Base-by-base conservation (phyloP, 768 basidiomycete species). In the Suillus weaverae region DNA sequence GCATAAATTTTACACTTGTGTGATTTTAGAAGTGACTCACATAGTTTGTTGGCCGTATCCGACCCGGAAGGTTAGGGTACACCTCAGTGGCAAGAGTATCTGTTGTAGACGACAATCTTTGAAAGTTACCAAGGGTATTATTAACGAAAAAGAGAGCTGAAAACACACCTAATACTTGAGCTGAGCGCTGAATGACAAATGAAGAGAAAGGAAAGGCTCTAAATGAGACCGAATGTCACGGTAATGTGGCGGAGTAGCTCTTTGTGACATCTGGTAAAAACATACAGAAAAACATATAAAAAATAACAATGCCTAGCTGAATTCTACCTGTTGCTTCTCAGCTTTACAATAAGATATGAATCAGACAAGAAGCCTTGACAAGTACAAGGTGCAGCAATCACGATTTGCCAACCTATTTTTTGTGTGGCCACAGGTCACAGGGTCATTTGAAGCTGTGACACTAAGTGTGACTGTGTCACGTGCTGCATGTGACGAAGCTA, bases 151-250 rank as follows among this genome's bases (percentile, higher is more conserved):
- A 54, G 4, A n/a, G 39, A 32, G 13, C 51, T 20, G 18, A 56
- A 44, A 30, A 56, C 66, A 50, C 32, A 68, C 66, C 62, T 59
- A 32, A 10, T 13, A 59, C 5, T 32, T 38, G 57, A 13, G 30
- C 33, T 54, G 57, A 41, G 57, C 38, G 57, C 57, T 32, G 57
- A 8, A 20, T 41, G 39, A 61, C 62, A 64, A 64, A 65, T 50
- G 65, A 67, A 65, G 64, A 63, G n/a, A n/a, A n/a, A n/a, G n/a
- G 65, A 66, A 63, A 68, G 64, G 48, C 64, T 65, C 51, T 54
- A 56, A 66, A 50, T n/a, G 64, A 61, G 53, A 68, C 64, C 64
- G 65, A n/a, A n/a, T n/a, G n/a, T n/a, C n/a, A n/a, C n/a, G n/a
- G n/a, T n/a, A 63, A 66, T 63, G 67, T 43, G 67, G 67, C 67